Evolutionary conservation across 2,329 filamentous ascomycete species (phyloP).

Genomic region (Aspergillus chevalieri): DNA sequence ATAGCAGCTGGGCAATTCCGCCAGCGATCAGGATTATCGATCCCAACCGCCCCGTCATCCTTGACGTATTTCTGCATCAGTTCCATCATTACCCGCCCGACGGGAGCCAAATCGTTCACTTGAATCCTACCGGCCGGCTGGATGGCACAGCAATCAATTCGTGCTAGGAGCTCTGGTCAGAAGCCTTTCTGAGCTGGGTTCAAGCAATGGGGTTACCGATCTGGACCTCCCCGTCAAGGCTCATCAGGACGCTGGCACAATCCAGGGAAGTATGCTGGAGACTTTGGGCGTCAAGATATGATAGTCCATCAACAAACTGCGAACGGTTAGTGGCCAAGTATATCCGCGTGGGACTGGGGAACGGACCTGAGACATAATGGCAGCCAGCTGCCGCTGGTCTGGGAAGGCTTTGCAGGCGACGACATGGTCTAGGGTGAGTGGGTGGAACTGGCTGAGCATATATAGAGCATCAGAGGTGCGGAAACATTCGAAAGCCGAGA

Average conservation of each 20-base stretch:
- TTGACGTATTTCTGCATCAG: no score
- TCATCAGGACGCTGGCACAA: constrained; percentile 20
- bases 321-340: constrained; percentile 7
- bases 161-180: constrained; percentile 6
- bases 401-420: constrained; percentile 11
- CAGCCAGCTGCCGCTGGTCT: constrained; percentile 12
- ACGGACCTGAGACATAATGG: constrained; percentile 15
- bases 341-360: constrained; percentile 1
- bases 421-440: constrained; percentile 12
- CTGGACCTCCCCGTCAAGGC: constrained; percentile 14
- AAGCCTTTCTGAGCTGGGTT: constrained; percentile 4
- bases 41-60: no score
- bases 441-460: constrained; percentile 8
- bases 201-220: constrained; percentile 14
- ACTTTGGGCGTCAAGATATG: constrained; percentile 8
- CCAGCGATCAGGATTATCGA: not conserved
- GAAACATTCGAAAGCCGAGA: constrained; percentile 4
- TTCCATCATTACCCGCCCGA: constrained; percentile 5
- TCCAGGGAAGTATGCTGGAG: constrained; percentile 14
- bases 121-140: constrained; percentile 3
- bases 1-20: constrained; percentile 3
- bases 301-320: constrained; percentile 13
- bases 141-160: constrained; percentile 2
- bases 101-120: constrained; percentile 16
- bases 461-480: constrained; percentile 4